Conservation (phyloP, 495 filamentous ascomycete species). For the Lindgomyces ingoldianus region DNA sequence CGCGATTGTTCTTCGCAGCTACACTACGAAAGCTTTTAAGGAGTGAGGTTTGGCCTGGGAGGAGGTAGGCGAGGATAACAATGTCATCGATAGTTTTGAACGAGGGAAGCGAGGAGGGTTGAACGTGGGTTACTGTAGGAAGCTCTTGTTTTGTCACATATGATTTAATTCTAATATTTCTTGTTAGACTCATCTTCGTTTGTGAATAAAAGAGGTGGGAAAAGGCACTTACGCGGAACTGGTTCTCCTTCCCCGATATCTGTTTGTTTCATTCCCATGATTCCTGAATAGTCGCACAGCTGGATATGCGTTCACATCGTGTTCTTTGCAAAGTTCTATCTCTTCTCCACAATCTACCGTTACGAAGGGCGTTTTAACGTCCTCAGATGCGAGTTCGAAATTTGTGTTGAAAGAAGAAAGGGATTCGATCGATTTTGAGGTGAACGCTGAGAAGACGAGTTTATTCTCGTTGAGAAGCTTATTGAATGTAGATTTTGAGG, state of each 20-base stretch:
- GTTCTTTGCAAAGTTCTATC: constrained; percentile 45
- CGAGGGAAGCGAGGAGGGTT: constrained; percentile 33
- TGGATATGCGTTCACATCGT: constrained; percentile 51
- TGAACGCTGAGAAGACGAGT: constrained; percentile 9
- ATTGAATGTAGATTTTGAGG: neutral
- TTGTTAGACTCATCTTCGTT: too few species aligned
- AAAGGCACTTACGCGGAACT: constrained; percentile 31
- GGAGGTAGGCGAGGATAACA: constrained; percentile 49
- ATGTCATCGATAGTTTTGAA: constrained; percentile 49
- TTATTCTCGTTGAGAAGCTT: neutral
- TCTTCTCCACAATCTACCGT: constrained; percentile 46
- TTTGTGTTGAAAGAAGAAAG: constrained; percentile 44
- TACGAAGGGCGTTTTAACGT: constrained; percentile 25
- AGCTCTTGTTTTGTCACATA: constrained; percentile 47
- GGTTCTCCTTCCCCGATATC: constrained; percentile 22
- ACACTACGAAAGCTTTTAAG: constrained; percentile 31
- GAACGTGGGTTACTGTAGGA: constrained; percentile 43
- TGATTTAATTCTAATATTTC: too few species aligned
- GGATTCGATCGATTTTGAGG: neutral
- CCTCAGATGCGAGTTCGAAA: constrained; percentile 32
- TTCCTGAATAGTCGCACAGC: constrained; percentile 49
- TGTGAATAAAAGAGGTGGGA: too few species aligned
- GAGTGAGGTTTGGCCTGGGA: constrained; percentile 32
- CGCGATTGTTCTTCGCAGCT: constrained; percentile 45
- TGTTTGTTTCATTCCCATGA: neutral